A percentile compares a stretch with the other conserved stretches of the same genome.
Conservation (phyloP, 179 eudicot genomes). For the Pouteria campechiana region DNA sequence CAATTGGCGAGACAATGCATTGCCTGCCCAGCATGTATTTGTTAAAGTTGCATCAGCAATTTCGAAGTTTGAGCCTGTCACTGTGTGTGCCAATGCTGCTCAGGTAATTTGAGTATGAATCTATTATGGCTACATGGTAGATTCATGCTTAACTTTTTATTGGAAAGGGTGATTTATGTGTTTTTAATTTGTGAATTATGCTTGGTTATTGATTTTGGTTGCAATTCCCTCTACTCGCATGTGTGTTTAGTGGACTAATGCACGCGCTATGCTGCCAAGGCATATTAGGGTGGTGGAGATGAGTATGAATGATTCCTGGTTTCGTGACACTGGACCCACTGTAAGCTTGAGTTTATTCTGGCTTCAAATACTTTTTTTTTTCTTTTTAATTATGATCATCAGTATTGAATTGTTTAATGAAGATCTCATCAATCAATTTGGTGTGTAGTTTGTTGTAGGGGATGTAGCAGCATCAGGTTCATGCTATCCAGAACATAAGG, state of each 20-base stretch:
- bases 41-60: conserved; percentile 71
- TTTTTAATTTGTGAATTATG: too few relatives aligned
- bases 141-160: too few relatives aligned
- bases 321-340: conserved; percentile 94
- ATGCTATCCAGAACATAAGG: conserved; percentile 11
- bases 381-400: neutral
- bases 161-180: too few relatives aligned
- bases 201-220: neutral
- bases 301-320: conserved; percentile 96
- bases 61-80: conserved; percentile 78
- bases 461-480: conserved; percentile 19
- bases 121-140: neutral
- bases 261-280: conserved; percentile 55
- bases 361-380: neutral
- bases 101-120: too few relatives aligned
- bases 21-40: conserved; percentile 55
- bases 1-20: conserved; percentile 74
- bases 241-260: conserved; percentile 64
- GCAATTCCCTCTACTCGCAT: neutral
- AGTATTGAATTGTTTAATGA: neutral
- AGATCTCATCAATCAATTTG: neutral
- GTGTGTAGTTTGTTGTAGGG: conserved; percentile 53
- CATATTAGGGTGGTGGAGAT: conserved; percentile 79
- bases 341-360: too few relatives aligned
- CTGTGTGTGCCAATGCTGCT: conserved; percentile 74